Base-by-base conservation (phyloP, 805 yeast genomes). In the Metschnikowia henanensis region DNA sequence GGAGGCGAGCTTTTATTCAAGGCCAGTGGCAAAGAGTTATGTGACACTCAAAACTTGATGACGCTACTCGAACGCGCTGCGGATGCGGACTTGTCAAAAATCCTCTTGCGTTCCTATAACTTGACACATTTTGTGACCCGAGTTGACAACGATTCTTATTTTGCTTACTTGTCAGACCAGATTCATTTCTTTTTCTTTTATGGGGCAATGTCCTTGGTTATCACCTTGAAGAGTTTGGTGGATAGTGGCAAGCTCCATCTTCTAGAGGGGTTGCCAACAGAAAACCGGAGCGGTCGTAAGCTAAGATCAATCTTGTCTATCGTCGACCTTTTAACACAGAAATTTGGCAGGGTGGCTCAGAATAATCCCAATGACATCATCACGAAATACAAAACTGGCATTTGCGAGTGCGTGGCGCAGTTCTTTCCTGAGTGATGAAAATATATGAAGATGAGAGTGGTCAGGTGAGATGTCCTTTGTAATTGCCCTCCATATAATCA, bases 81-180 rank as follows among this genome's bases (percentile, higher is more conserved):
- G 38, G 59, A 55, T 32, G 55, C 44, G 3, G 51, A 66, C 3
- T 35, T 77, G 6, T 40, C 57, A 4, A 60, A 66, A 18, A 67
- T 76, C 59, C 53, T 72, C 15, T 62, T 61, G 20, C 78, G 73
- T 52, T 58, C 81, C 2, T 58, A 60, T 40, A 62, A 67, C 35
- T 67, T 78, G 3, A 60, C 80, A 1, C 67, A 62, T 34, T 68
- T 74, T 17, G 60, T 76, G 37, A 53, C 67, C 33, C 57, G 56
- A 19, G 69, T 75, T 19, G 72, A 66, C 20, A 67, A 73, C 47
- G 82, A 77, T 55, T 70, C 79, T 3, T 81, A 80, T 54, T 84
- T 84, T 62, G 83, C 84, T 0, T 80, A 78, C 54, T 68, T 84
- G n/a, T 80, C 87, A 10, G 90, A 84, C 64, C 87, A 82, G 62